These are phyloP conservation scores for Apiotrichum mycotoxinovorans DNA, from an alignment of 1,284 basidiomycete genomes.

Conservation along the genomic window DNA sequence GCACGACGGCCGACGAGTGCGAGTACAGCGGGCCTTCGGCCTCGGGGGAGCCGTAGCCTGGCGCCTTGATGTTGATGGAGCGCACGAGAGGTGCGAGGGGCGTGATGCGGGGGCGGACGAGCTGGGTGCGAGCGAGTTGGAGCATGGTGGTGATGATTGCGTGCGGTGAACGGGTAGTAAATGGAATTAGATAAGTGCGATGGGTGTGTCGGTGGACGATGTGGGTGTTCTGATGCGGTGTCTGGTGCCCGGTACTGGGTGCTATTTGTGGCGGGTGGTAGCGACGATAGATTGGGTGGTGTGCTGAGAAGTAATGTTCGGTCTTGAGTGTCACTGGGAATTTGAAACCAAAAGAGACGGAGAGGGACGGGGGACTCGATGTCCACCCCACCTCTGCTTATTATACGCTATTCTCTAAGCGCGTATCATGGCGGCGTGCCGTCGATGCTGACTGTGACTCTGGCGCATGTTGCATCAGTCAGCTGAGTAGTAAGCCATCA, in stretches of 20 bases:
- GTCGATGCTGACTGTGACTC: too few relatives aligned
- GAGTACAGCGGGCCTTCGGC: slow-evolving; percentile 4
- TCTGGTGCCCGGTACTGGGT: not conserved
- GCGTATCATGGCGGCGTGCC: too few relatives aligned
- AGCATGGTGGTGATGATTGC: not conserved
- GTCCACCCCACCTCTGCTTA: too few relatives aligned
- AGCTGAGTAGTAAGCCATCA: too few relatives aligned
- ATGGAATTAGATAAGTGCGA: not conserved
- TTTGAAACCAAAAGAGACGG: too few relatives aligned
- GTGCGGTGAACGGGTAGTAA: not conserved
- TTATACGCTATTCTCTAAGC: too few relatives aligned
- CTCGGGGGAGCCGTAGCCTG: slow-evolving; percentile 1
- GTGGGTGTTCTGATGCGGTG: not conserved
- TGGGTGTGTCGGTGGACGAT: not conserved
- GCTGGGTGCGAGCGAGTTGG: not conserved
- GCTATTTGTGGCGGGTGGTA: too few relatives aligned
- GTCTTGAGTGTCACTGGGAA: too few relatives aligned
- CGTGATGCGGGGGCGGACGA: not conserved
- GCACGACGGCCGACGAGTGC: not conserved
- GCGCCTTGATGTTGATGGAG: not conserved
- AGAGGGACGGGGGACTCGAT: too few relatives aligned
- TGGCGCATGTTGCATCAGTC: too few relatives aligned
- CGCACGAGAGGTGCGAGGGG: not conserved
- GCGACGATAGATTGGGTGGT: too few relatives aligned
- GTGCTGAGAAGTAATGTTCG: too few relatives aligned